Evolutionary conservation across 2,329 filamentous ascomycete species (phyloP).

Genomic region (Cordyceps farinosa): DNA sequence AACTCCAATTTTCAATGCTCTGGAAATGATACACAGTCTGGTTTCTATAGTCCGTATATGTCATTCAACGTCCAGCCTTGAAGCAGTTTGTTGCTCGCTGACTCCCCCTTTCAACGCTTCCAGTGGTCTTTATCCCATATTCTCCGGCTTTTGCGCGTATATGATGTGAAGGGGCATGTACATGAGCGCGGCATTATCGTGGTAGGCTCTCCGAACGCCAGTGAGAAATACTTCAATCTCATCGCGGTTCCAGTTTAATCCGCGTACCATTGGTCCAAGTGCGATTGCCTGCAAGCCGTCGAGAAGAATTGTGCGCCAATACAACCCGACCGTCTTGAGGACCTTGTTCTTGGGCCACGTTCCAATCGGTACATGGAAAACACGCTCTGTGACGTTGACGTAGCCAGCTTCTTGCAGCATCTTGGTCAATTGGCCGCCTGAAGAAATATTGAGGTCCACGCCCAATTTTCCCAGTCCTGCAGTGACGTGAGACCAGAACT

Average conservation of each 20-base stretch:
- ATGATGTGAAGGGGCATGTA: constrained; percentile 56
- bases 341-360: constrained; percentile 51
- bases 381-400: constrained; percentile 46
- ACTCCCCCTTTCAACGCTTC: neutral
- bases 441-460: constrained; percentile 44
- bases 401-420: constrained; percentile 51
- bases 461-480: constrained; percentile 43
- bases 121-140: constrained; percentile 1
- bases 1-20: neutral
- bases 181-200: constrained; percentile 42
- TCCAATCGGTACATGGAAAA: constrained; percentile 52
- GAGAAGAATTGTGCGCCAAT: constrained; percentile 48
- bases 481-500: constrained; percentile 46
- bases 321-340: constrained; percentile 49
- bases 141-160: constrained; percentile 49
- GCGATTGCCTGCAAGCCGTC: constrained; percentile 51
- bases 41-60: neutral
- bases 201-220: constrained; percentile 46
- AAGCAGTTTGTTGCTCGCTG: neutral
- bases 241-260: constrained; percentile 45
- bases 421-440: constrained; percentile 38
- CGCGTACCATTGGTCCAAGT: constrained; percentile 49
- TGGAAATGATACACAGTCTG: neutral
- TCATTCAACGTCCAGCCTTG: neutral
- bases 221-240: constrained; percentile 48